Conservation (phyloP, 164 flowering plant species). For the Chloranthus sessilifolius region DNA sequence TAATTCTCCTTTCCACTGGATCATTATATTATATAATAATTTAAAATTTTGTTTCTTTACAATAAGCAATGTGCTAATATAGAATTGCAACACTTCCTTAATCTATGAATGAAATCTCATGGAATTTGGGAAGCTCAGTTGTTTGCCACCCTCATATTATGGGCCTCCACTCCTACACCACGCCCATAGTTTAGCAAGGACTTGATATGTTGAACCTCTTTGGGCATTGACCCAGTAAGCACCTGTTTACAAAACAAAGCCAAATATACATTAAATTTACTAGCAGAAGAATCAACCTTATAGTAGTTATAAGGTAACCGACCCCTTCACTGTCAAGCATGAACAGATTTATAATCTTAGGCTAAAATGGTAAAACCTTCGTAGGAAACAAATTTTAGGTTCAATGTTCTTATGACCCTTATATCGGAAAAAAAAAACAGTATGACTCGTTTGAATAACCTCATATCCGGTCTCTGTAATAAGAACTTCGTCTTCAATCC, state of each 20-base stretch:
- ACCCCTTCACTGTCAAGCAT: too few species aligned
- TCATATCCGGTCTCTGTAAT: slow-evolving; percentile 87
- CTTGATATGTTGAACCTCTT: slow-evolving; percentile 74
- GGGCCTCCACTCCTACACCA: slow-evolving; percentile 24
- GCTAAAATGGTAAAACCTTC: too few species aligned
- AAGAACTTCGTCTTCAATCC: slow-evolving; percentile 93
- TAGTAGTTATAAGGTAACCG: background rate
- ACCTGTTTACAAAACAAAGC: slow-evolving; percentile 49
- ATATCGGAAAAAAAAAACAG: too few species aligned
- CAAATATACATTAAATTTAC: background rate
- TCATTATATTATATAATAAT: too few species aligned
- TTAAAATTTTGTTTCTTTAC: too few species aligned
- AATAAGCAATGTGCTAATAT: too few species aligned
- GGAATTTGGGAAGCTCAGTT: slow-evolving; percentile 15
- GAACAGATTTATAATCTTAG: too few species aligned
- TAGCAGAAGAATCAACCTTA: background rate
- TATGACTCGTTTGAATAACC: slow-evolving; percentile 31
- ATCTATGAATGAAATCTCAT: too few species aligned
- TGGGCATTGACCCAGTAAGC: slow-evolving; percentile 91
- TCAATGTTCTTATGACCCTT: too few species aligned
- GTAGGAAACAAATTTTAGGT: too few species aligned
- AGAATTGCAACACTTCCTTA: too few species aligned
- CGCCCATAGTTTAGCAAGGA: slow-evolving; percentile 53
- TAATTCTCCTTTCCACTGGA: too few species aligned
- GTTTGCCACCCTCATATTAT: slow-evolving; percentile 24